Evolutionary conservation across 805 yeast genomes (phyloP).

Genomic region (Millerago galiae): DNA sequence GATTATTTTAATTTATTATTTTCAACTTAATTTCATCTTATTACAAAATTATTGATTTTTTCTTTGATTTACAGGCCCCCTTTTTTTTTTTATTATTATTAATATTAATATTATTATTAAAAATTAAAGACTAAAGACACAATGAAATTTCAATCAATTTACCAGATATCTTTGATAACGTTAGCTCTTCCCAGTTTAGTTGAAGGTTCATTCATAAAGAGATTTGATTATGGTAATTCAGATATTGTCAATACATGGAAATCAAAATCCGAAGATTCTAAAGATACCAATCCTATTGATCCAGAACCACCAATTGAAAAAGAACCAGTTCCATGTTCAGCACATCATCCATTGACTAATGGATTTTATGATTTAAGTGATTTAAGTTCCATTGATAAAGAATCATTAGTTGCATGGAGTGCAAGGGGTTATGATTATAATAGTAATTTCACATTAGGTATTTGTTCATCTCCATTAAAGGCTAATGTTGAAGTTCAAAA

Average conservation of each 20-base stretch:
- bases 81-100: too few relatives aligned
- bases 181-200: background rate
- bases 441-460: slow-evolving; percentile 66
- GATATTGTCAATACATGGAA: slow-evolving; percentile 10
- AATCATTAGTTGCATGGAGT: slow-evolving; percentile 42
- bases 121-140: too few relatives aligned
- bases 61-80: too few relatives aligned
- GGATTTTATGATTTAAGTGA: slow-evolving; percentile 31
- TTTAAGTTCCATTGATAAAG: slow-evolving; percentile 22
- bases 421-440: slow-evolving; percentile 68
- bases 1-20: too few relatives aligned
- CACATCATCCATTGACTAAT: slow-evolving; percentile 34
- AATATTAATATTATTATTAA: too few relatives aligned
- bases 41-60: too few relatives aligned
- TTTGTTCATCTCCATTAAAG: slow-evolving; percentile 53
- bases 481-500: slow-evolving; percentile 22
- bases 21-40: too few relatives aligned
- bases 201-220: background rate
- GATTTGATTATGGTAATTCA: slow-evolving; percentile 19
- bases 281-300: slow-evolving; percentile 7
- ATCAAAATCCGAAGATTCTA: slow-evolving; percentile 4
- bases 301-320: slow-evolving; percentile 8
- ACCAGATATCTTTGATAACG: background rate
- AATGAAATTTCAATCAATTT: background rate
- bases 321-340: slow-evolving; percentile 34